Evolutionary conservation across 352 stramenopile species (phyloP), one percentile per base, ranked within the genome.

Genomic region (Pseudoperonospora humuli): DNA sequence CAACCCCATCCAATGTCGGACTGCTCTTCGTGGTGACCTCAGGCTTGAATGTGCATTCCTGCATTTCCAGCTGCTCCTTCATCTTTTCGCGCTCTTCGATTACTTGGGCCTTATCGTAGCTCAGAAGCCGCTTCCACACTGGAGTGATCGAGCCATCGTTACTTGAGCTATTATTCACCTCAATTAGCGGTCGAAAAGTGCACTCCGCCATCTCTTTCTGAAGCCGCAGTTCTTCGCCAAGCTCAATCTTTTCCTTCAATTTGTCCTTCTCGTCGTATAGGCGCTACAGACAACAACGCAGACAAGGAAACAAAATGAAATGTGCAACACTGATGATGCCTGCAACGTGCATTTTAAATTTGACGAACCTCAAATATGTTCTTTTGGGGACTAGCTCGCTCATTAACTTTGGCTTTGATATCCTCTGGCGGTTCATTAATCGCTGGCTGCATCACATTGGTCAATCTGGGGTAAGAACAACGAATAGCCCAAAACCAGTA

Each of bases 21-120:
- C 57, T 61, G 15, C 49, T 42, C 32, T 74, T 70, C 17, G 74
- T 71, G 14, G 55, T 80, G 19, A 88, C 73, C 15, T 87, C 71
- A 9, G 79, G 79, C 57, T 85, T 84, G 60, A 92, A 92, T 1
- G 79, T 92, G 45, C 79, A 92, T 15, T 78, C 68, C 29, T 85
- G 57, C 46, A 87, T 64, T 45, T 92, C 79, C 6, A 80, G 38
- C 21, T 85, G 45, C 31, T 86, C 68, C 39, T 82, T 85, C 14
- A 77, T 57, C 20, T 76, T 81, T 20, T 92, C 72, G 5, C 76
- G 72, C 47, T 88, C 73, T 28, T 89, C 79, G n/a, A 83, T 63
- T 34, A 84, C 64, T 39, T 87, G 77, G 14, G 75, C 73, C 48
- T 89, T 92, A 50, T 92, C 70, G 28, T 79, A 81, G n/a, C 62